phyloP scores from a whole-genome alignment of 2,329 filamentous ascomycete species.

The Diaporthe batatas region DNA sequence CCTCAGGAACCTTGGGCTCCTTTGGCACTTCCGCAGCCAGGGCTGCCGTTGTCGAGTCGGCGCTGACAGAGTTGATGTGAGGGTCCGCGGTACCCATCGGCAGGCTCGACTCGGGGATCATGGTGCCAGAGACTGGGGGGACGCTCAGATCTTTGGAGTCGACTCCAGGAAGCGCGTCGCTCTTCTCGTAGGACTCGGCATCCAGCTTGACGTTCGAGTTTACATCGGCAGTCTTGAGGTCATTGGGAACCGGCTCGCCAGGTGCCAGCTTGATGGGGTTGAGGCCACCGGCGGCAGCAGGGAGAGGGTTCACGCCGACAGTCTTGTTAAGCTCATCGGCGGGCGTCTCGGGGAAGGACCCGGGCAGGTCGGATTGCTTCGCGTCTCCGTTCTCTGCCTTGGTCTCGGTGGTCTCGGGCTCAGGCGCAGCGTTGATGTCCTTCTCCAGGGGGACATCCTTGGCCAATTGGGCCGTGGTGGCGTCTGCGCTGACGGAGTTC shows the following conservation, averaged over 20 bases:
- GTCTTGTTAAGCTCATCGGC: conserved; percentile 62
- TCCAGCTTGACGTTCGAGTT: conserved; percentile 83
- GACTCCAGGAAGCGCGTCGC: conserved; percentile 71
- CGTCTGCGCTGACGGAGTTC: conserved; percentile 75
- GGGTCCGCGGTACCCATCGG: conserved; percentile 68
- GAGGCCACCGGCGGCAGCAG: conserved; percentile 72
- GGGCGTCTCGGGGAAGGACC: conserved; percentile 81
- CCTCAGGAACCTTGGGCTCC: conserved; percentile 66
- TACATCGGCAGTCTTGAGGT: conserved; percentile 75
- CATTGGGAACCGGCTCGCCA: conserved; percentile 84
- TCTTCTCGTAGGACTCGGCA: conserved; percentile 87
- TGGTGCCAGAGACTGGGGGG: conserved; percentile 69
- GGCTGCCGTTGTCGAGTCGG: conserved; percentile 75
- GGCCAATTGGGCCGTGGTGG: conserved; percentile 77
- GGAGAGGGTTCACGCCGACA: conserved; percentile 72
- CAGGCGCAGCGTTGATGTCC: conserved; percentile 43
- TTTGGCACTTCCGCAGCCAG: conserved; percentile 78
- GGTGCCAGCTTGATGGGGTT: conserved; percentile 86
- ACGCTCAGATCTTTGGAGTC: conserved; percentile 57
- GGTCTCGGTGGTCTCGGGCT: conserved; percentile 46
- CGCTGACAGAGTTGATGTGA: conserved; percentile 65
- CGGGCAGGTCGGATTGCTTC: conserved; percentile 63
- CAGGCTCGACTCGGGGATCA: conserved; percentile 87
- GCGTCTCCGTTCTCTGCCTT: conserved; percentile 46
- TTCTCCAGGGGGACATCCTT: conserved; percentile 73